Evolutionary conservation across 2,329 filamentous ascomycete genomes (phyloP).

Genomic region (Talaromyces islandicus): DNA sequence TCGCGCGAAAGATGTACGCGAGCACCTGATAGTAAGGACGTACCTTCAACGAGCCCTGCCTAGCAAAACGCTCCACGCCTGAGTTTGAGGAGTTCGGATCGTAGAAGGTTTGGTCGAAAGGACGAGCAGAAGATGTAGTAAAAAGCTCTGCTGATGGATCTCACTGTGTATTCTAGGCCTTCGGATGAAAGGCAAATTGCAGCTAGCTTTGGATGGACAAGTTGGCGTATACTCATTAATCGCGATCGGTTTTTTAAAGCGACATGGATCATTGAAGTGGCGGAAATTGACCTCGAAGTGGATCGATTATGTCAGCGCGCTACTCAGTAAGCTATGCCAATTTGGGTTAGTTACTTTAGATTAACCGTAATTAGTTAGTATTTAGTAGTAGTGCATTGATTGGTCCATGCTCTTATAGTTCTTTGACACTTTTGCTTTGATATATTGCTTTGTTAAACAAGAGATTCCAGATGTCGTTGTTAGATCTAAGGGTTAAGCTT

Average conservation of each 20-base stretch:
- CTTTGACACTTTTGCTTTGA: not conserved
- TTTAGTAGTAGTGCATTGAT: not conserved
- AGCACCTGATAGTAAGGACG: slow-evolving; percentile 29
- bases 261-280: not conserved
- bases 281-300: not conserved
- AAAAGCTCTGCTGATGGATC: not conserved
- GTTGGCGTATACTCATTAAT: not conserved
- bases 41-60: slow-evolving; percentile 34
- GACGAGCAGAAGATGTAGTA: not conserved
- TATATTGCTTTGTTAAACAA: not conserved
- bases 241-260: not conserved
- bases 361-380: not conserved
- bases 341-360: not conserved
- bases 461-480: not conserved
- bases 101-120: not conserved
- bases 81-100: not conserved
- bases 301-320: not conserved
- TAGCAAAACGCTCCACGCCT: slow-evolving; percentile 3
- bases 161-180: not conserved
- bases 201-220: not conserved
- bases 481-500: too few relatives aligned
- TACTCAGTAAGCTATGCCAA: not conserved
- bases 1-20: slow-evolving; percentile 9
- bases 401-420: not conserved
- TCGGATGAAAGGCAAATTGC: not conserved